Conservation (phyloP, 2,329 filamentous ascomycete genomes). For the Pseudogymnoascus sp. region DNA sequence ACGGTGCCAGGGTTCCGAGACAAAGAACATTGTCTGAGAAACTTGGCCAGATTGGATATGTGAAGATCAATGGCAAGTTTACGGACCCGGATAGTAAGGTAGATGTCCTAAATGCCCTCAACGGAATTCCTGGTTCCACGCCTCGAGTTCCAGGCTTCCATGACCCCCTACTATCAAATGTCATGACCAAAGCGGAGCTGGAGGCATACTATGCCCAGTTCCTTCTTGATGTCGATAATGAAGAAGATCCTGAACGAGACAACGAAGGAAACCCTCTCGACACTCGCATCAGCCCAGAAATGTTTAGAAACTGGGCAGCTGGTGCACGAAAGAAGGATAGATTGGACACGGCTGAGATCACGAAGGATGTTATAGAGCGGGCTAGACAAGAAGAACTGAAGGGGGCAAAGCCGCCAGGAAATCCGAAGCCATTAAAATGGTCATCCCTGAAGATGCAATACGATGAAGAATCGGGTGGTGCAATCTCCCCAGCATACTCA, state of each 20-base stretch:
- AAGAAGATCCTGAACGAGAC: conserved; percentile 13
- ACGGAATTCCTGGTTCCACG: background rate
- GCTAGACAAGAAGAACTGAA: conserved; percentile 41
- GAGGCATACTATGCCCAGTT: conserved; percentile 20
- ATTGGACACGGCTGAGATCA: conserved; percentile 41
- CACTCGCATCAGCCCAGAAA: conserved; percentile 36
- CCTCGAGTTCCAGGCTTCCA: background rate
- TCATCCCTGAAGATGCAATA: conserved; percentile 17
- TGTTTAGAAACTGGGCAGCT: conserved; percentile 36
- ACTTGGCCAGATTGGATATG: conserved; percentile 18
- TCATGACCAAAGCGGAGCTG: conserved; percentile 18
- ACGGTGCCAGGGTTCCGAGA: background rate
- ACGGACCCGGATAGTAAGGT: conserved; percentile 26
- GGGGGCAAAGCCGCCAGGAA: conserved; percentile 12
- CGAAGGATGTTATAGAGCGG: conserved; percentile 50
- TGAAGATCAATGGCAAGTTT: conserved; percentile 21
- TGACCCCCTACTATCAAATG: conserved; percentile 9
- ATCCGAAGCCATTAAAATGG: conserved; percentile 20
- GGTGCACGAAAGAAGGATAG: conserved; percentile 22
- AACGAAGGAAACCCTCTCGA: conserved; percentile 33
- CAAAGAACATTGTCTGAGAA: background rate
- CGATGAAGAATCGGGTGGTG: conserved; percentile 22
- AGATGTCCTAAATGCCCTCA: conserved; percentile 18
- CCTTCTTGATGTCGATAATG: conserved; percentile 31
- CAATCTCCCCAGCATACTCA: conserved; percentile 18